These are phyloP conservation scores for Elongisporangium senticosum DNA, from an alignment of 352 stramenopile species.

Conservation along the genomic window DNA sequence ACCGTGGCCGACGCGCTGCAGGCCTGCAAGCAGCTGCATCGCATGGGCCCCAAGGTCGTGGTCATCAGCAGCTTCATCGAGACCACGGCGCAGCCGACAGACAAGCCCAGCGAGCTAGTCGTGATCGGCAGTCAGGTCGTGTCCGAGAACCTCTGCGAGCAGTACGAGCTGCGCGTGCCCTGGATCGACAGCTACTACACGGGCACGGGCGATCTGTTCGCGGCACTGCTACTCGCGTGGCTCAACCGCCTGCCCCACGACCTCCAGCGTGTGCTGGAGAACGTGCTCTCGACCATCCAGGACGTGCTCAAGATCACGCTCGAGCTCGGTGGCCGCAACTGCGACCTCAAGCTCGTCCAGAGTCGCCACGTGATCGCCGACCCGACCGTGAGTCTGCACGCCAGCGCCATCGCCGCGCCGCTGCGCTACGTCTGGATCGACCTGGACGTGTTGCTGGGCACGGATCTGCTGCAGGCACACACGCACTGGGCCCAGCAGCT, in stretches of 20 bases:
- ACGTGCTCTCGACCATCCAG: slow-evolving; percentile 77
- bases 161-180: slow-evolving; percentile 76
- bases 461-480: not conserved
- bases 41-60: slow-evolving; percentile 61
- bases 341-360: slow-evolving; percentile 82
- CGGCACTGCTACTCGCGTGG: slow-evolving; percentile 74
- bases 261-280: slow-evolving; percentile 68
- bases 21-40: slow-evolving; percentile 72
- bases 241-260: slow-evolving; percentile 52
- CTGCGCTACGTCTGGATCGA: slow-evolving; percentile 22
- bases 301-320: slow-evolving; percentile 71
- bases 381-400: slow-evolving; percentile 23
- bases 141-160: slow-evolving; percentile 32
- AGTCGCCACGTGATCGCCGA: slow-evolving; percentile 69
- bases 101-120: slow-evolving; percentile 36
- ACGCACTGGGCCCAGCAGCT: slow-evolving; percentile 9
- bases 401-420: not conserved
- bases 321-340: slow-evolving; percentile 55
- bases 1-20: slow-evolving; percentile 57
- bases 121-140: slow-evolving; percentile 62
- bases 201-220: slow-evolving; percentile 79
- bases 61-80: slow-evolving; percentile 82
- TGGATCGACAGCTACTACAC: slow-evolving; percentile 85
- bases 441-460: slow-evolving; percentile 18
- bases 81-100: slow-evolving; percentile 11